Evolutionary conservation across 2,329 filamentous ascomycete genomes (phyloP).

Genomic region (Penicillium sp.): DNA sequence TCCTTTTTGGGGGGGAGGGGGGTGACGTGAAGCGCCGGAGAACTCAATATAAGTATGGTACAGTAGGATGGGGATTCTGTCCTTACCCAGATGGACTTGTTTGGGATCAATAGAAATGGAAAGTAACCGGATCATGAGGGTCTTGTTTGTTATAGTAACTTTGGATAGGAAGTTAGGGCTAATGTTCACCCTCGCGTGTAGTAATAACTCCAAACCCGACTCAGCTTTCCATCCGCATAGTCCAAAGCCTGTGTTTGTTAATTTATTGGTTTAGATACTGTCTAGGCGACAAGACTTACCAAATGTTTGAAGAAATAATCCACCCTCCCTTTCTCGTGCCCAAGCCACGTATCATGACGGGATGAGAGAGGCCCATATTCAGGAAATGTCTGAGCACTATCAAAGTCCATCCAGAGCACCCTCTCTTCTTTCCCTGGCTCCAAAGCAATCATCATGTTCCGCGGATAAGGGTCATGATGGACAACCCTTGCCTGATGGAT

Average conservation of each 20-base stretch:
- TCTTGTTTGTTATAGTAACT: too few relatives aligned
- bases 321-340: constrained; percentile 16
- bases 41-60: too few relatives aligned
- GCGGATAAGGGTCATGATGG: constrained; percentile 16
- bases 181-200: not conserved
- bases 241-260: constrained; percentile 3
- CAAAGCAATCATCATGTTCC: constrained; percentile 18
- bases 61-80: too few relatives aligned
- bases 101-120: too few relatives aligned
- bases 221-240: constrained; percentile 6
- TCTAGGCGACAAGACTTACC: constrained; percentile 6
- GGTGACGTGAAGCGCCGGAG: too few relatives aligned
- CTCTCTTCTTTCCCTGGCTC: constrained; percentile 4
- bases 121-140: too few relatives aligned
- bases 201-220: not conserved
- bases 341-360: constrained; percentile 13
- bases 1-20: too few relatives aligned
- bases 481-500: constrained; percentile 17
- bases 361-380: not conserved
- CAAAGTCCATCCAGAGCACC: constrained; percentile 21
- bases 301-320: constrained; percentile 18
- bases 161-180: too few relatives aligned
- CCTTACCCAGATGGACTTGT: too few relatives aligned
- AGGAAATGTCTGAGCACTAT: constrained; percentile 17
- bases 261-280: not conserved